Base-by-base conservation (phyloP, 2,329 filamentous ascomycete genomes). In the Penicillium verrucosum region DNA sequence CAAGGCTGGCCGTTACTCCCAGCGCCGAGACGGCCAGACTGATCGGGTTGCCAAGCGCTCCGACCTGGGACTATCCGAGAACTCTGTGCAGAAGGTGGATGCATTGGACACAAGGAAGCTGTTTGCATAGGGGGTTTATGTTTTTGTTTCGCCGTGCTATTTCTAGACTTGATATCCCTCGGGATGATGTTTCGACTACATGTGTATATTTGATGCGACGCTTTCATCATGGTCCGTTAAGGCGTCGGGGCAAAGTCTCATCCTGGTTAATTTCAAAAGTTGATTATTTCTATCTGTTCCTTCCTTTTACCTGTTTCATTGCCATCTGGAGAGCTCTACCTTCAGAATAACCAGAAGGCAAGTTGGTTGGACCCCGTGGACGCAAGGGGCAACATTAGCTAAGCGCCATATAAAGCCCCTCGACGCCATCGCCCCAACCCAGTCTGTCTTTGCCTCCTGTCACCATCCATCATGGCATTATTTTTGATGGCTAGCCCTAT, bases 1-100 rank as follows among this genome's bases (percentile, higher is more conserved):
- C 65, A 92, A 90, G 80, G 90, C 92, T 0, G 83, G 85, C 47
- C 85, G 85, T 65, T 93, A 95, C 78, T 89, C 90, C 64, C 81
- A 82, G 54, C 83, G 94, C 59, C 85, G 86, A 30, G 92, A 96
- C 70, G 85, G 89, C 65, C 80, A 83, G 63, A 80, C 88, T 48
- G 90, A 93, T 70, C 83, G 86, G 61, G 79, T 87, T 68, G 83
- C 85, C 54, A 94, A 89, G 81, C 89, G 85, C 75, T 86, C 85
- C 41, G 86, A 89, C 27, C 75, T 99, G 57, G 92, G 92, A 27
- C 77, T 97, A 64, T 87, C 87, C 14, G 85, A 86, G 32, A 67
- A 70, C 41, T 81, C 82, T 58, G 82, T 82, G 75, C 81, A 79
- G 69, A 82, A 84, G 66, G 81, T 81, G 65, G 84, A 89, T 73